Conservation (phyloP, 163 green algal genomes). For the Prototheca cutis region DNA sequence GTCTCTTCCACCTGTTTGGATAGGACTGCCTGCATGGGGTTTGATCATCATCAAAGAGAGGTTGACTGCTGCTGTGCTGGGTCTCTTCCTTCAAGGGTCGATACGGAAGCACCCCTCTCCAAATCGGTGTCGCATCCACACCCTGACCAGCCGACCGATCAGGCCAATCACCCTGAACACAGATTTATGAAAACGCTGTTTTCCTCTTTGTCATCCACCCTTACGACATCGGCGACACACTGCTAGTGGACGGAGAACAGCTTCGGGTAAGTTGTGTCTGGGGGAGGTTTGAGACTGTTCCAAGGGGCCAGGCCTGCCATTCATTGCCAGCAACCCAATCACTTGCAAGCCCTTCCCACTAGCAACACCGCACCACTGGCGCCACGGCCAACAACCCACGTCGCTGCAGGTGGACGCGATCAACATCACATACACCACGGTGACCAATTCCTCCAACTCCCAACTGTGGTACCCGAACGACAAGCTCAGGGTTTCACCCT, state of each 20-base stretch:
- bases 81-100: no score
- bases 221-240: conserved; percentile 39
- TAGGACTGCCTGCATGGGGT: no score
- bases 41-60: no score
- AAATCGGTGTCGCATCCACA: no score
- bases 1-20: no score
- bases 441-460: conserved; percentile 1
- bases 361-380: no score
- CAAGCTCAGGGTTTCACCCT: conserved; percentile 6
- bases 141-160: no score
- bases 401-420: conserved; percentile 17
- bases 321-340: no score
- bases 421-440: conserved; percentile 12
- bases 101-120: no score
- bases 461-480: conserved; percentile 27
- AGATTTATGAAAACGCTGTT: conserved; percentile 46
- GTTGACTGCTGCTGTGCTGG: no score
- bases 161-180: no score
- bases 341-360: no score
- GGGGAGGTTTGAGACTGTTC: background rate
- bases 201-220: conserved; percentile 52
- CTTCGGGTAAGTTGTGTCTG: background rate
- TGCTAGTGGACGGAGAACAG: conserved; percentile 22
- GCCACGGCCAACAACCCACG: conserved; percentile 13
- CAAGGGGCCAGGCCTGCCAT: background rate